Base-by-base conservation (phyloP, 768 basidiomycete species). In the Ramaria sp. region DNA sequence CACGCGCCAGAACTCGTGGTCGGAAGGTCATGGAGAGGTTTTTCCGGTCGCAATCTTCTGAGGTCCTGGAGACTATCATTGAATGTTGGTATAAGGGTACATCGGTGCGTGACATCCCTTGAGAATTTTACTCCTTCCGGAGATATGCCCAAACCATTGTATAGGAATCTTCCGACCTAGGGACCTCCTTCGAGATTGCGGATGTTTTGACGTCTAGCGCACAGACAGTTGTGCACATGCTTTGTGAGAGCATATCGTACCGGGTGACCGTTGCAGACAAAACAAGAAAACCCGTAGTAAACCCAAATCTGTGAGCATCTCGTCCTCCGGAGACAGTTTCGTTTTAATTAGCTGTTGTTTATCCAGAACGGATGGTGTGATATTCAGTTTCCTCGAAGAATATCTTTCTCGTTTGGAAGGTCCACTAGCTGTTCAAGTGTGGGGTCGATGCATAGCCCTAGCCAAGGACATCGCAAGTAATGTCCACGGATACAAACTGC, bases 361-460 rank as follows among this genome's bases (percentile, higher is more conserved):
- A 49, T 43, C 9, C 58, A 94, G 91, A 58, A 78, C 80, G 38
- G 90, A 92, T 59, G 69, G 71, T 3, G 75, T 77, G 15, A 64
- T 92, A n/a, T 92, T 91, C 75, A 80, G 77, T 31, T 98, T 97
- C 67, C 73, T 98, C 47, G 92, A 97, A 65, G 82, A 82, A 54
- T 98, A 98, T 65, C 67, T 97, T 30, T 72, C 71, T 17, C 80
- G 84, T 10, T 69, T 98, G 42, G 96, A 98, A 68, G 91, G 91
- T 0, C 91, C 96, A 0, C 72, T 96, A 37, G 94, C 91, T 3
- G 76, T 93, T 11, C 96, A 98, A 71, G 88, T 97, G 19, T 98
- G 95, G 95, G 69, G 72, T 43, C 79, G 89, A 19, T 85, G 84
- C 64, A 72, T 90, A 60, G 80, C 83, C 50, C 73, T 97, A 43